These are phyloP conservation scores for Lachnellula cervina DNA, from an alignment of 2,329 filamentous ascomycete genomes.

Conservation along the genomic window DNA sequence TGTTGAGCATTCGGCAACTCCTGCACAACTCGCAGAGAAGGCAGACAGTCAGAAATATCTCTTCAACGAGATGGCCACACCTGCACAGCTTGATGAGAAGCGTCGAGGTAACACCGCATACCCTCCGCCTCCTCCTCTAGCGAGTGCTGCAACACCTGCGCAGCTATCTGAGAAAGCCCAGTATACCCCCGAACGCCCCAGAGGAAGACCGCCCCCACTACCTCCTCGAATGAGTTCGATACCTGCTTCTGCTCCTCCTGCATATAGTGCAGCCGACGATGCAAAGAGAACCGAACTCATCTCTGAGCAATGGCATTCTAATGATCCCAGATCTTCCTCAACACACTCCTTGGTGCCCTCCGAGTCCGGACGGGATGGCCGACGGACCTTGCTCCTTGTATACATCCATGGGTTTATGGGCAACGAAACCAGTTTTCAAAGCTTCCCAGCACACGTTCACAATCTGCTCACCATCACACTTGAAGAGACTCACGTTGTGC, in stretches of 20 bases:
- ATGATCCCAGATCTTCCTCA: constrained; percentile 31
- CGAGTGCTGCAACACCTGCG: constrained; percentile 12
- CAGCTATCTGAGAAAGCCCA: constrained; percentile 15
- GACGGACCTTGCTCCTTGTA: constrained; percentile 62
- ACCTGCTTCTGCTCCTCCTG: constrained; percentile 21
- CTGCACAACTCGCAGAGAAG: constrained; percentile 22
- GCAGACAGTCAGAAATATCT: neutral
- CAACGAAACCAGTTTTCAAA: constrained; percentile 78
- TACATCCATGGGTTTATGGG: constrained; percentile 93
- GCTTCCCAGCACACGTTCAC: constrained; percentile 85
- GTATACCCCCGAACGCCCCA: neutral
- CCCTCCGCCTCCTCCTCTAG: neutral
- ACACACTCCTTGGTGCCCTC: constrained; percentile 31
- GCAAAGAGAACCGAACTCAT: constrained; percentile 24
- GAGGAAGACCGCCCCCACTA: constrained; percentile 19
- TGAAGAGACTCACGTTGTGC: constrained; percentile 69
- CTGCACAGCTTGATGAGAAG: constrained; percentile 20
- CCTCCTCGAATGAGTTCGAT: constrained; percentile 22
- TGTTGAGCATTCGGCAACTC: constrained; percentile 7
- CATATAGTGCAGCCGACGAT: constrained; percentile 26
- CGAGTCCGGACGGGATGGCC: constrained; percentile 30
- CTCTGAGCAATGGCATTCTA: constrained; percentile 31
- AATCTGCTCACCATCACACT: constrained; percentile 63
- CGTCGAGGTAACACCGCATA: constrained; percentile 4
- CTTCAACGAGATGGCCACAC: constrained; percentile 10